Evolutionary conservation across 805 yeast species (phyloP), one percentile per base, ranked within the genome.

Genomic region (Zygotorulaspora danielsina): DNA sequence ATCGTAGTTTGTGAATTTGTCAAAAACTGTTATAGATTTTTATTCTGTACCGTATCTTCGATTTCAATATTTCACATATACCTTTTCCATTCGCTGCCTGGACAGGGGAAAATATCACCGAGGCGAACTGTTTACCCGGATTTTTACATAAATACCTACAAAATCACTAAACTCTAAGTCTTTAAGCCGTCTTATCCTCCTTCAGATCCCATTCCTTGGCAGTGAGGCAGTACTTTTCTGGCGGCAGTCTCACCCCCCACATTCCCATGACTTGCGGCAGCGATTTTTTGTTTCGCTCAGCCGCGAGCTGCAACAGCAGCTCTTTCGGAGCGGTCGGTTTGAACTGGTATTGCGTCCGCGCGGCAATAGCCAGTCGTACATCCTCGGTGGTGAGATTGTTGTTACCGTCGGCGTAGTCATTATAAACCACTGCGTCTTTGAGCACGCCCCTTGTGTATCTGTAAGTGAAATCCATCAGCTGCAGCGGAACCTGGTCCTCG

Each of bases 381-480:
- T 94, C 98, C 45, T 93, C 98, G 4, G 90, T 84, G 10, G 87
- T 78, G 10, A 93, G 71, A 19, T 73, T 77, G 16, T 73, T 64
- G 62, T 64, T 6, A 73, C 71, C 45, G 66, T 59, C 77, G 9
- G 85, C 79, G 54, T 93, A 95, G 59, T 93, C 98, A 45, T 79
- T 82, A 63, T 89, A 93, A 2, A 84, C 70, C 38, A 85, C 74
- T 0, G 98, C 97, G 61, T 94, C 98, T 54, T 84, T 84, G 42
- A 94, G 65, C 3, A 93, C 83, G 4, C 88, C 81, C 17, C 82
- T 72, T 4, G 98, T 87, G 69, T 93, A 93, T 46, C 81, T 64
- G 64, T 85, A 82, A 10, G 98, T 97, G 68, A 93, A 93, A 61
- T 93, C 98, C 95, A 94, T 87, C 42, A 93, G 70, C 61, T 93